phyloP scores from a whole-genome alignment of 305 asterid genomes.

The Vinca major region DNA sequence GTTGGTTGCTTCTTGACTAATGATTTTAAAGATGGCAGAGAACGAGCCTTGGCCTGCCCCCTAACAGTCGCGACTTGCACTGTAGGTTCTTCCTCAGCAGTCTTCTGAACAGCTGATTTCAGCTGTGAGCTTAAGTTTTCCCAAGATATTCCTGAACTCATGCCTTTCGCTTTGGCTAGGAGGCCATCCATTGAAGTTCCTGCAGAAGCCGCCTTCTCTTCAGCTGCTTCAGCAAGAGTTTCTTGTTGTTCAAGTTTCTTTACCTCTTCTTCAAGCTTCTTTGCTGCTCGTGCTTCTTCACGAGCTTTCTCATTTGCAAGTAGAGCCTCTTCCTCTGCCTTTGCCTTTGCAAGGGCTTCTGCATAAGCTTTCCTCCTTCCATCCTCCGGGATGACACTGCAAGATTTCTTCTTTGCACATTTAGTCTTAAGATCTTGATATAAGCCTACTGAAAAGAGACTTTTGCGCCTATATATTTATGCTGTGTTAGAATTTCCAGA shows the following conservation, averaged over 20 bases:
- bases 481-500: not conserved
- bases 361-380: constrained; percentile 70
- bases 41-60: constrained; percentile 82
- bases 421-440: constrained; percentile 4
- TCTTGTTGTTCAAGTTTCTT: constrained; percentile 37
- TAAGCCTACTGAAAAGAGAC: not conserved
- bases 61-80: constrained; percentile 68
- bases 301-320: constrained; percentile 48
- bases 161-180: constrained; percentile 52
- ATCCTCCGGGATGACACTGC: constrained; percentile 77
- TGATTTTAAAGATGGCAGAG: constrained; percentile 68
- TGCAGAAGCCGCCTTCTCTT: constrained; percentile 46
- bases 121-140: constrained; percentile 60
- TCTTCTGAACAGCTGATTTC: constrained; percentile 44
- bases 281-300: constrained; percentile 40
- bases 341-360: constrained; percentile 49
- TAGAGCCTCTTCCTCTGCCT: constrained; percentile 62
- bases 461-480: not conserved
- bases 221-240: constrained; percentile 37
- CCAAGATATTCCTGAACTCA: constrained; percentile 51
- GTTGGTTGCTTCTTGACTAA: constrained; percentile 35
- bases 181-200: constrained; percentile 51
- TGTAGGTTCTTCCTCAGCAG: constrained; percentile 41
- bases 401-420: constrained; percentile 6
- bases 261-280: constrained; percentile 31